Percentiles rank a stretch among this genome's conserved stretches.
Conservation (phyloP, 1,139 yeast genomes). For the Candida sp. region DNA sequence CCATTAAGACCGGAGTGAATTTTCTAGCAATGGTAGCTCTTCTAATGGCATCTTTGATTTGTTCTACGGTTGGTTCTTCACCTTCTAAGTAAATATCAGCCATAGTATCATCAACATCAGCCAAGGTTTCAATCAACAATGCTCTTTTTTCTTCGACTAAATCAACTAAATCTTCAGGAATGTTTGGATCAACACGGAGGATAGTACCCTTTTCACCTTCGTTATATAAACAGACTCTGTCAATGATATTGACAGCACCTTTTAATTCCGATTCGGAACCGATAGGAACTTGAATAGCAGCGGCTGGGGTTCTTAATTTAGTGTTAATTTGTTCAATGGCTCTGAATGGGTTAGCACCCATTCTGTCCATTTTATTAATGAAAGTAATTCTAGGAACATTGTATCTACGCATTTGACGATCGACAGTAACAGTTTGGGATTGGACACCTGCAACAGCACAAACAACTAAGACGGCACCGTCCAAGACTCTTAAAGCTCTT, state of each 20-base stretch:
- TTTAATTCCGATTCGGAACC: constrained; percentile 82
- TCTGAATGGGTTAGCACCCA: constrained; percentile 97
- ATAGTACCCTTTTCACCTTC: constrained; percentile 93
- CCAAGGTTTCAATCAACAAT: constrained; percentile 83
- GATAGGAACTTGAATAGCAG: constrained; percentile 97
- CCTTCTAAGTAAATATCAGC: constrained; percentile 93
- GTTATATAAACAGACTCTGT: constrained; percentile 81
- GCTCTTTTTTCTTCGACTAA: constrained; percentile 84
- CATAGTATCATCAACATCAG: constrained; percentile 97
- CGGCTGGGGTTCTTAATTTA: constrained; percentile 91
- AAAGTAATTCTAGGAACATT: constrained; percentile 96
- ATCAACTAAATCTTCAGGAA: constrained; percentile 74
- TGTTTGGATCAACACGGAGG: constrained; percentile 50
- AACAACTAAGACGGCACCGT: constrained; percentile 97
- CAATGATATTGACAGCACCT: constrained; percentile 91
- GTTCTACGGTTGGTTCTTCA: constrained; percentile 77
- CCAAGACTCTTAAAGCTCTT: constrained; percentile 93
- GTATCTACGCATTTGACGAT: constrained; percentile 98
- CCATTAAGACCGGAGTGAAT: constrained; percentile 97
- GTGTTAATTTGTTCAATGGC: constrained; percentile 88
- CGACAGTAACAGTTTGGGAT: constrained; percentile 97
- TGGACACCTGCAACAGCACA: constrained; percentile 99
- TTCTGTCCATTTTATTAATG: constrained; percentile 97
- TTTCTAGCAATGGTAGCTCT: constrained; percentile 95
- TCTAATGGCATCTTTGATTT: constrained; percentile 85